Conservation (phyloP, 129 eudicot species). For the Centrapalus pauciflorus region DNA sequence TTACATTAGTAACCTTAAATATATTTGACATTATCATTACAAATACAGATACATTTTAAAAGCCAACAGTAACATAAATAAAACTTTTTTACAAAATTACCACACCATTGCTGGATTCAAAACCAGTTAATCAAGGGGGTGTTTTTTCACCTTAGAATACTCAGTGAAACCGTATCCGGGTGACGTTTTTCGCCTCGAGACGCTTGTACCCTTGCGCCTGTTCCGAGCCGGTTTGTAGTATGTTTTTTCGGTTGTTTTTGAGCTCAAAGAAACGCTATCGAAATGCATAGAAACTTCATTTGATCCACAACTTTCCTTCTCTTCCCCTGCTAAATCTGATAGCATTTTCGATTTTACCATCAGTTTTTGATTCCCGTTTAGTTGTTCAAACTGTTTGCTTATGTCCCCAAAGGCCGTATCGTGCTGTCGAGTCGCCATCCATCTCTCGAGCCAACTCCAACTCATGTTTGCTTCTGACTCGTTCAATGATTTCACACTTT, state of each 20-base stretch:
- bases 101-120: constrained; percentile 10
- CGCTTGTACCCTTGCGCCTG: constrained; percentile 33
- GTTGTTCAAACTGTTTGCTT: constrained; percentile 40
- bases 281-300: constrained; percentile 53
- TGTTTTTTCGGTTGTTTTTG: constrained; percentile 22
- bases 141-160: constrained; percentile 31
- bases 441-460: constrained; percentile 90
- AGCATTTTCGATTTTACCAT: constrained; percentile 28
- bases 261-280: constrained; percentile 27
- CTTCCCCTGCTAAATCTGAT: constrained; percentile 46
- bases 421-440: constrained; percentile 90
- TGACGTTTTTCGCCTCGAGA: constrained; percentile 48
- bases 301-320: constrained; percentile 78
- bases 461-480: constrained; percentile 57
- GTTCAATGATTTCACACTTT: constrained; percentile 29
- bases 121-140: not conserved
- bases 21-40: not conserved
- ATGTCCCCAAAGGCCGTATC: constrained; percentile 43
- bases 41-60: not conserved
- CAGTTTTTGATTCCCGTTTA: constrained; percentile 27
- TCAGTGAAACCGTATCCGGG: constrained; percentile 29
- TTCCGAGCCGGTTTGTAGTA: constrained; percentile 26
- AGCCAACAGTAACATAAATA: constrained; percentile 8
- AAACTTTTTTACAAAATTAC: constrained; percentile 16
- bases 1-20: too few relatives aligned